Evolutionary conservation across 1,284 basidiomycete species (phyloP), one percentile per base, ranked within the genome.

Genomic region (Fomitopsis palustris): DNA sequence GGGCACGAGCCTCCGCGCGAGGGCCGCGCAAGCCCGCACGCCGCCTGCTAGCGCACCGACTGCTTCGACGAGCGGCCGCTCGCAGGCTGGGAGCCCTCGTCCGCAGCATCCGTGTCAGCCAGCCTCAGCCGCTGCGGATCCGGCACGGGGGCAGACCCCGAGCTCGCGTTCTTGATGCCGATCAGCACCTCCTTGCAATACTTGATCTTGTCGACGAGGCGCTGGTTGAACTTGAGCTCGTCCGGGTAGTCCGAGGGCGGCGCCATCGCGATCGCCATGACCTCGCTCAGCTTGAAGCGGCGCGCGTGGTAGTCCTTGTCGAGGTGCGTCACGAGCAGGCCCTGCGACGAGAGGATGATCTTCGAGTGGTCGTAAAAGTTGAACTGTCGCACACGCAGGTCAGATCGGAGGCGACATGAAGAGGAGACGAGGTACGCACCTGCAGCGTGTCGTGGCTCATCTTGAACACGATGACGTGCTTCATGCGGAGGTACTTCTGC

Each of bases 291-390:
- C 12, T 85, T 82, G 81, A 87, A 93, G 27, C 88, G 87, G 41
- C 86, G 86, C 68, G 96, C 77, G 52, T 81, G 80, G 75, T 94
- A 93, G 69, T 90, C 84, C 75, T 93, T 94, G 80, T 95, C 93
- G 68, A 98, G 96, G 72, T 95, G 87, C 3, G 93, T 92, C 51
- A 98, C 80, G 16, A 90, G 77, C 23, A 90, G 78, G 1, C 92
- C 96, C 35, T 88, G 80, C 2, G 86, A 83, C 7, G 93, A 94
- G 56, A 98, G 79, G 61, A 99, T 88, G 59, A 98, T 77, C 74
- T 99, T 99, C 41, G 92, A 92, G 78, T 99, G 96, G 76, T 99
- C 96, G 75, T 93, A 94, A 74, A 98, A 98, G 80, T 98, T 99
- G 83, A 98, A 96, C 93, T 97, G 70, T 47, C 9, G 56, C 27